A percentile compares a stretch with the other conserved stretches of the same genome.
These are phyloP conservation scores for Cyclospora cayetanensis DNA, from an alignment of 169 alveolate species.

Conservation along the genomic window DNA sequence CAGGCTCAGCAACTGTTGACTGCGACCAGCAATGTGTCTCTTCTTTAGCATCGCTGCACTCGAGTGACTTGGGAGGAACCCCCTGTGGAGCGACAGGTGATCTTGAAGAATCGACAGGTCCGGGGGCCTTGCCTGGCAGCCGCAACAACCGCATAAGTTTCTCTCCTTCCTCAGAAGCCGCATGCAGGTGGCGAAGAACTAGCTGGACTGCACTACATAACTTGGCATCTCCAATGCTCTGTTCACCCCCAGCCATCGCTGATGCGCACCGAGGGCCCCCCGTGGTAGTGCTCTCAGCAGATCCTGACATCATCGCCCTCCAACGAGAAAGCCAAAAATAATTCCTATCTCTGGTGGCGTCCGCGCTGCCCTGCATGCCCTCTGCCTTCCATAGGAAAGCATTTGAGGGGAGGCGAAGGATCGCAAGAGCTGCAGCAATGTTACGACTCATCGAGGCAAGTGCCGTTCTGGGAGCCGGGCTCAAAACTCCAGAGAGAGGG, in stretches of 20 bases:
- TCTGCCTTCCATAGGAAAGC: background rate
- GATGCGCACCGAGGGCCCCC: background rate
- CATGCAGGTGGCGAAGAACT: background rate
- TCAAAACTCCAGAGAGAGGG: background rate
- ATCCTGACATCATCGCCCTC: too few relatives aligned
- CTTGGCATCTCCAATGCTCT: background rate
- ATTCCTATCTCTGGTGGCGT: too few relatives aligned
- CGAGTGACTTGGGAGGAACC: background rate
- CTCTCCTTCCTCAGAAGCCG: conserved; percentile 1
- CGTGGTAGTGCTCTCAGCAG: too few relatives aligned
- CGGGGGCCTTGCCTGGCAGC: background rate
- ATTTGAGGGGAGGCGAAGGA: conserved; percentile 3
- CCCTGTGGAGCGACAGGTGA: background rate
- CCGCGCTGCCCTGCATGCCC: too few relatives aligned
- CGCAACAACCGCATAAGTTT: background rate
- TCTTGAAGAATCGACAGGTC: background rate
- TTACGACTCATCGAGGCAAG: conserved; percentile 57
- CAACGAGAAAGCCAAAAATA: too few relatives aligned
- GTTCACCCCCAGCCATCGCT: background rate
- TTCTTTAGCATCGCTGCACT: background rate
- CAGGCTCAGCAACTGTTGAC: background rate
- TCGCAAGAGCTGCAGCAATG: conserved; percentile 42
- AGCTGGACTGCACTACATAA: background rate
- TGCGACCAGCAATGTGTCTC: background rate
- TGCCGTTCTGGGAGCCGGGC: background rate